Evolutionary conservation across 768 basidiomycete genomes (phyloP).

Genomic region (Gloeophyllum trabeum): DNA sequence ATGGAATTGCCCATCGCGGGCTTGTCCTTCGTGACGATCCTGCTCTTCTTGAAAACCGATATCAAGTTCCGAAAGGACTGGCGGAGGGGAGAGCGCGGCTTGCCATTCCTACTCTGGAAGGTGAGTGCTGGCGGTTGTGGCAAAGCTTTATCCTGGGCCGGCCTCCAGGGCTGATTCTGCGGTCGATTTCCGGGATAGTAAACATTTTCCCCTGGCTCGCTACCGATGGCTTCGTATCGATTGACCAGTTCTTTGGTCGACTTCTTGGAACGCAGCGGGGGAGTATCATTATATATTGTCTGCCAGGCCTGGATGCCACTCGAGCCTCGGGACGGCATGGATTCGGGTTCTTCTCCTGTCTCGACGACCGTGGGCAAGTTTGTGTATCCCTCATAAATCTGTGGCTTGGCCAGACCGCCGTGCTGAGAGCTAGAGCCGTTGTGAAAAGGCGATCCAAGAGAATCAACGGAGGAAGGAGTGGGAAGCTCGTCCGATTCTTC

Average conservation of each 20-base stretch:
- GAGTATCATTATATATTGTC: not conserved
- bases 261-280: constrained; percentile 7
- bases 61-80: constrained; percentile 55
- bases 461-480: not conserved
- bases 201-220: constrained; percentile 4
- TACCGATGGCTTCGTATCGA: constrained; percentile 36
- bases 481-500: not conserved
- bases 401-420: not conserved
- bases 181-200: constrained; percentile 2
- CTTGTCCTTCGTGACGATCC: constrained; percentile 13
- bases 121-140: constrained; percentile 6
- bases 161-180: constrained; percentile 1
- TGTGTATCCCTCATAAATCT: no score
- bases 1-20: constrained; percentile 5
- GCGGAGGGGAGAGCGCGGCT: constrained; percentile 41
- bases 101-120: constrained; percentile 24
- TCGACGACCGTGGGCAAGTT: not conserved
- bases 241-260: constrained; percentile 42
- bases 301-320: constrained; percentile 16
- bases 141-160: constrained; percentile 4
- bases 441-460: not conserved
- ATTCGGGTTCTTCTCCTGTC: not conserved
- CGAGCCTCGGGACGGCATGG: constrained; percentile 28
- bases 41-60: constrained; percentile 39
- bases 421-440: not conserved